A percentile compares a stretch with the other conserved stretches of the same genome.
Evolutionary conservation across 495 filamentous ascomycete genomes (phyloP).

Genomic region (Margaritispora aquatica): DNA sequence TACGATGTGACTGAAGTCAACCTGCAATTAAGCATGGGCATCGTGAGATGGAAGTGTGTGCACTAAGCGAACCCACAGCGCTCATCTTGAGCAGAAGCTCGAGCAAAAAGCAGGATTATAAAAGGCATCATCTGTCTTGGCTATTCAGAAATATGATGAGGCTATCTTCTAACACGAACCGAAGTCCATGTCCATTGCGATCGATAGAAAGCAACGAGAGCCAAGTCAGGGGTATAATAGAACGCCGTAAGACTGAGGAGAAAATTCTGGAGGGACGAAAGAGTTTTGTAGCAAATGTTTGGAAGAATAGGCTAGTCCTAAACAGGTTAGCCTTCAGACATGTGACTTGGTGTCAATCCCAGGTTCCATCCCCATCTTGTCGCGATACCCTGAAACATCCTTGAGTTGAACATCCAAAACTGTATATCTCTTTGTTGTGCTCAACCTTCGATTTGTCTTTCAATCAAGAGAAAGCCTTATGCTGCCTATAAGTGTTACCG

Average conservation of each 20-base stretch:
- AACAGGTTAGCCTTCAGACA: neutral
- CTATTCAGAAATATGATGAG: constrained; percentile 21
- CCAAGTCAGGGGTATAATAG: constrained; percentile 24
- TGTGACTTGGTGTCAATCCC: neutral
- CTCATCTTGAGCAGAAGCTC: constrained; percentile 20
- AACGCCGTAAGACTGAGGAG: constrained; percentile 23
- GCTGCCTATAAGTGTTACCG: too few species aligned
- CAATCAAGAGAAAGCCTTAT: too few species aligned
- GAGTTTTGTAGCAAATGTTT: constrained; percentile 4
- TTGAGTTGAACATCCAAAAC: too few species aligned
- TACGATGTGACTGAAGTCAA: too few species aligned
- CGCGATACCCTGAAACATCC: too few species aligned
- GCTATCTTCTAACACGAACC: constrained; percentile 14
- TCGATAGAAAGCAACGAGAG: constrained; percentile 17
- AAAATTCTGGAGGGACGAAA: neutral
- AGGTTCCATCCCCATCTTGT: neutral
- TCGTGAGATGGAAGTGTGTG: constrained; percentile 21
- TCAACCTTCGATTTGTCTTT: too few species aligned
- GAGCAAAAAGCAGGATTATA: constrained; percentile 25
- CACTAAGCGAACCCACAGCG: constrained; percentile 26
- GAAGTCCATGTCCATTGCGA: constrained; percentile 7
- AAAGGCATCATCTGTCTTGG: constrained; percentile 23
- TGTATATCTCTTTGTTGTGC: too few species aligned
- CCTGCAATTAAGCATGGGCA: too few species aligned
- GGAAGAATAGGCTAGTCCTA: neutral